phyloP scores from a whole-genome alignment of 2,329 filamentous ascomycete genomes.

The Chaetomium sp. region DNA sequence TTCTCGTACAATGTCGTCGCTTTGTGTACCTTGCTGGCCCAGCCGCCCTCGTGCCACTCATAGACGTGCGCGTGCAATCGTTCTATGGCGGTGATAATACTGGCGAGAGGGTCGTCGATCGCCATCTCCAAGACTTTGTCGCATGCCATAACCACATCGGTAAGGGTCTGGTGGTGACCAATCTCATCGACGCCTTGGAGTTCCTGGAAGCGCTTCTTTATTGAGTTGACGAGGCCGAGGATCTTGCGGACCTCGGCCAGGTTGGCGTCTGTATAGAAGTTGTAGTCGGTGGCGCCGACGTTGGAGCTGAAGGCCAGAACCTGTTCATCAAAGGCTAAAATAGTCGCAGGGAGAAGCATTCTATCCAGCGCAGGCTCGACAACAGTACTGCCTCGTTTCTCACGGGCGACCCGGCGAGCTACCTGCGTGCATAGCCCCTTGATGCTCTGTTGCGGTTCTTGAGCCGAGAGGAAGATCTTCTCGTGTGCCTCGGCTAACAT shows the following conservation, averaged over 20 bases:
- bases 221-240: conserved; percentile 66
- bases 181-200: conserved; percentile 69
- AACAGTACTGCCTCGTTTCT: conserved; percentile 31
- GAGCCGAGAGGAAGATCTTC: conserved; percentile 51
- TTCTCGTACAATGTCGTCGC: conserved; percentile 71
- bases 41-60: conserved; percentile 87
- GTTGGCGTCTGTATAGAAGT: conserved; percentile 88
- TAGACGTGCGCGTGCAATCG: conserved; percentile 83
- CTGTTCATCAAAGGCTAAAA: conserved; percentile 66
- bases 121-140: conserved; percentile 73
- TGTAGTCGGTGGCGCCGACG: conserved; percentile 56
- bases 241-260: conserved; percentile 74
- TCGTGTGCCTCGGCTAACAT: conserved; percentile 63
- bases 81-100: conserved; percentile 82
- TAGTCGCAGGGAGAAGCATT: conserved; percentile 64
- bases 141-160: conserved; percentile 75
- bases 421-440: conserved; percentile 48
- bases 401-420: conserved; percentile 44
- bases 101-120: conserved; percentile 82
- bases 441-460: conserved; percentile 48
- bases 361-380: conserved; percentile 48
- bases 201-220: conserved; percentile 71
- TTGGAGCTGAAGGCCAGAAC: conserved; percentile 46
- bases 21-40: conserved; percentile 79
- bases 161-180: conserved; percentile 72